Percentiles rank a stretch among this genome's conserved stretches.
phyloP scores from a whole-genome alignment of 306 rosid genomes.

The Ochetophila trinervis region DNA sequence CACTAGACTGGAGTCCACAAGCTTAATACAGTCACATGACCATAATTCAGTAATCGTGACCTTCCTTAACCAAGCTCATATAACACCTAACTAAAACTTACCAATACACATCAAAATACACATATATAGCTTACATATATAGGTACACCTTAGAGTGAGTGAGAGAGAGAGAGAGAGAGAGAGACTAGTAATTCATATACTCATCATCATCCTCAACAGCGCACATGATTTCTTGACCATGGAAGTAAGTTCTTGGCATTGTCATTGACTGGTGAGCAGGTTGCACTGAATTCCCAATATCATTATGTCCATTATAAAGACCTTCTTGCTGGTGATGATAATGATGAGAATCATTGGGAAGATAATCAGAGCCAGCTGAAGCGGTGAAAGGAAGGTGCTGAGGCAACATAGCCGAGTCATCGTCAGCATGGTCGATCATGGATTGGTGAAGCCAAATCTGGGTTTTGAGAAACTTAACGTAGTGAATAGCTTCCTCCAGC shows the following conservation, averaged over 20 bases:
- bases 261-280: too few species aligned
- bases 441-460: slow-evolving; percentile 85
- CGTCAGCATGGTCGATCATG: slow-evolving; percentile 43
- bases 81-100: not conserved
- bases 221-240: slow-evolving; percentile 21
- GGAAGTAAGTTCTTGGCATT: slow-evolving; percentile 12
- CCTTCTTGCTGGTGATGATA: not conserved
- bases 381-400: too few species aligned
- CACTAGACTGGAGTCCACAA: too few species aligned
- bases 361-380: not conserved
- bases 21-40: too few species aligned
- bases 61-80: not conserved
- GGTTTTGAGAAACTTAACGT: slow-evolving; percentile 73
- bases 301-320: too few species aligned
- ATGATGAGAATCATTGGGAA: slow-evolving; percentile 13
- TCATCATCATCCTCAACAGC: slow-evolving; percentile 22
- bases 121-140: not conserved
- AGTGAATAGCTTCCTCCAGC: slow-evolving; percentile 85
- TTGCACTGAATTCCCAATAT: too few species aligned
- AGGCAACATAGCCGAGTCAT: too few species aligned
- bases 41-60: too few species aligned
- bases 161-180: slow-evolving; percentile 8
- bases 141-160: not conserved
- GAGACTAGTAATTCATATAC: slow-evolving; percentile 24
- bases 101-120: not conserved